Evolutionary conservation across 164 flowering plant species (phyloP).

Genomic region (Berberis vulgaris): DNA sequence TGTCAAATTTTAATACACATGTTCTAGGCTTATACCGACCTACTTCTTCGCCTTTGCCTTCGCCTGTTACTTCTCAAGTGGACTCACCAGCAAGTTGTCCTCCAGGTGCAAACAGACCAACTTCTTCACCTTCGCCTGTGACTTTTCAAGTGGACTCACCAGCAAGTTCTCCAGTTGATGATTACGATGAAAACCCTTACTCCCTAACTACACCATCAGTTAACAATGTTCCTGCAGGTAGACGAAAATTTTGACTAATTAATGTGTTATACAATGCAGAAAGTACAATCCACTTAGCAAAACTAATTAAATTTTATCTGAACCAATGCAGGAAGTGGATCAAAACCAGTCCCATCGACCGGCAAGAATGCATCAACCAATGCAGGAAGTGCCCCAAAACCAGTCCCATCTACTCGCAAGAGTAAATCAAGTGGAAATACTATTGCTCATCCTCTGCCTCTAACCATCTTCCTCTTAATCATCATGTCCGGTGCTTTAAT

Average conservation of each 20-base stretch:
- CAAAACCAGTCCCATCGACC: constrained; percentile 5
- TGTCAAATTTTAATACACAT: background rate
- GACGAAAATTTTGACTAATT: background rate
- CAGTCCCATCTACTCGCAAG: no score
- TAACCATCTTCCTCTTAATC: constrained; percentile 19
- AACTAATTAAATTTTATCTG: background rate
- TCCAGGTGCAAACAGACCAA: no score
- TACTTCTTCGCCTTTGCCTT: no score
- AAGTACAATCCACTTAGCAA: background rate
- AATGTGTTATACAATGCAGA: background rate
- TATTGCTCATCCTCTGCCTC: constrained; percentile 12
- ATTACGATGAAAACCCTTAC: constrained; percentile 5
- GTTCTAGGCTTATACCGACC: constrained; percentile 4
- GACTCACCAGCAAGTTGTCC: no score
- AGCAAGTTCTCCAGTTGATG: constrained; percentile 3
- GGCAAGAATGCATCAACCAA: no score
- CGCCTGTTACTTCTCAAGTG: no score
- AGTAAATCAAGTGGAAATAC: constrained; percentile 15
- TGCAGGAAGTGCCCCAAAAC: no score
- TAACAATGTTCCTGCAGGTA: constrained; percentile 16
- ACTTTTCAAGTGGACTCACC: constrained; percentile 3
- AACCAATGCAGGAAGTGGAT: constrained; percentile 3
- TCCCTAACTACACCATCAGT: constrained; percentile 9
- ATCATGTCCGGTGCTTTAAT: constrained; percentile 14
- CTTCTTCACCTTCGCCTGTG: constrained; percentile 7